Conservation (phyloP, 2,329 filamentous ascomycete genomes). For the Verticillium alfalfae region DNA sequence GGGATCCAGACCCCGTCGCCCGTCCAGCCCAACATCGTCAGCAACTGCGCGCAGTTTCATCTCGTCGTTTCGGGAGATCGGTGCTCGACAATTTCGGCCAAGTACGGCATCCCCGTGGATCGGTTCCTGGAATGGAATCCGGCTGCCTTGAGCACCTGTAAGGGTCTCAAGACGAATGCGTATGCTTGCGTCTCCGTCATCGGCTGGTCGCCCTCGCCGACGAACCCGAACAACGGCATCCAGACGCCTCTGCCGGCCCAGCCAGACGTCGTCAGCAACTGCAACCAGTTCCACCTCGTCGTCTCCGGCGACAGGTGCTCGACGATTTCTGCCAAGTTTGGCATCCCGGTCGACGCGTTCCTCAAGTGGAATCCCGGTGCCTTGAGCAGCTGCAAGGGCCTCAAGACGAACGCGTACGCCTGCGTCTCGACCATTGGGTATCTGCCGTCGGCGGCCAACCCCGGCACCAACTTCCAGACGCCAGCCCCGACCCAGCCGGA, state of each 20-base stretch:
- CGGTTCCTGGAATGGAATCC: constrained; percentile 24
- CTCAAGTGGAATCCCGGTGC: constrained; percentile 12
- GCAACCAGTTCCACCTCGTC: constrained; percentile 13
- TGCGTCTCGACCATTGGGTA: constrained; percentile 1
- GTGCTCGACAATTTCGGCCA: constrained; percentile 13
- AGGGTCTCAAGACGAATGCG: constrained; percentile 11
- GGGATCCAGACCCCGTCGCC: background rate
- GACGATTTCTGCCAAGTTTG: constrained; percentile 4
- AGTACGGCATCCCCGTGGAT: constrained; percentile 13
- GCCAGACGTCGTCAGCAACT: constrained; percentile 12
- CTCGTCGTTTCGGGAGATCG: constrained; percentile 10
- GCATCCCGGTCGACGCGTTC: constrained; percentile 10
- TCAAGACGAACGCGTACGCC: constrained; percentile 2
- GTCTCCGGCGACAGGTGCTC: constrained; percentile 7
- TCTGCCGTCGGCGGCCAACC: constrained; percentile 4
- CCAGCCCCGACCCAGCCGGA: constrained; percentile 20
- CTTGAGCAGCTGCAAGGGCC: background rate
- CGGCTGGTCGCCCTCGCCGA: background rate
- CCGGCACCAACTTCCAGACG: constrained; percentile 16
- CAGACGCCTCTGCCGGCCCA: constrained; percentile 10
- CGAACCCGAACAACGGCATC: constrained; percentile 1
- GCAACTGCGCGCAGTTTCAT: constrained; percentile 11
- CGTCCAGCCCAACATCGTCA: constrained; percentile 3
- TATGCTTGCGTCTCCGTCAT: constrained; percentile 8
- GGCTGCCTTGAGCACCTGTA: constrained; percentile 17